Percentiles rank a stretch among this genome's conserved stretches.
Evolutionary conservation across 495 filamentous ascomycete genomes (phyloP).

Genomic region (Trichoderma parareesei): DNA sequence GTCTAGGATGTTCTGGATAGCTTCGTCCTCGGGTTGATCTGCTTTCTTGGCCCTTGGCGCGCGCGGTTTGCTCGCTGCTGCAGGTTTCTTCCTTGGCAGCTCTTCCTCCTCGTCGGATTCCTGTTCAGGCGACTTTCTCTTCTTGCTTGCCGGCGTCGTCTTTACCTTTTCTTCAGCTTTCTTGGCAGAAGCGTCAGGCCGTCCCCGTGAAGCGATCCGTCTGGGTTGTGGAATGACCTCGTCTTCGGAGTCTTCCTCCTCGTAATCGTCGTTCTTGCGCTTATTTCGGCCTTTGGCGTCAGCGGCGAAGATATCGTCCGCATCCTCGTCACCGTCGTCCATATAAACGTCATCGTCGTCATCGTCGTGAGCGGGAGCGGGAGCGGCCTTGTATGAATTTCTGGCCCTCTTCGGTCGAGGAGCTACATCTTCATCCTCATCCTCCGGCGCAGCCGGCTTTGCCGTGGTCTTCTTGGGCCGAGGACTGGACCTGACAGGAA

Average conservation of each 20-base stretch:
- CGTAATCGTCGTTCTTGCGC: slow-evolving; percentile 61
- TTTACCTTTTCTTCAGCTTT: slow-evolving; percentile 13
- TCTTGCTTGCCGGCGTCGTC: slow-evolving; percentile 33
- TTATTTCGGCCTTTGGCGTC: slow-evolving; percentile 51
- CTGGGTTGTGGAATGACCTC: slow-evolving; percentile 45
- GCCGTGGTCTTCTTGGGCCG: slow-evolving; percentile 24
- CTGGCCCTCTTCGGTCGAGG: neutral
- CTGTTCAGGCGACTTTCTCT: slow-evolving; percentile 36
- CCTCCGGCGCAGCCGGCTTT: slow-evolving; percentile 18
- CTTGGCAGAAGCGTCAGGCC: slow-evolving; percentile 22
- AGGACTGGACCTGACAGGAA: slow-evolving; percentile 33
- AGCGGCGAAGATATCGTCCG: slow-evolving; percentile 65
- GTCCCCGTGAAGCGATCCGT: slow-evolving; percentile 32
- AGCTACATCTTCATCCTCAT: slow-evolving; percentile 11
- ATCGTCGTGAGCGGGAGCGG: slow-evolving; percentile 26
- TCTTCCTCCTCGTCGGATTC: slow-evolving; percentile 35
- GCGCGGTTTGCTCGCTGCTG: slow-evolving; percentile 53
- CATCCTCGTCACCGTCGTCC: slow-evolving; percentile 56
- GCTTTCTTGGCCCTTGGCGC: slow-evolving; percentile 52
- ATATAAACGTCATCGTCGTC: slow-evolving; percentile 44
- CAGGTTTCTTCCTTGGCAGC: slow-evolving; percentile 46
- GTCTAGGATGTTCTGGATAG: slow-evolving; percentile 76
- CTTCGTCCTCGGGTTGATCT: slow-evolving; percentile 51
- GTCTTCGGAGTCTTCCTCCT: slow-evolving; percentile 52
- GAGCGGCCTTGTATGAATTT: neutral